Percentiles rank a stretch among this genome's conserved stretches.
phyloP scores from a whole-genome alignment of 2,329 filamentous ascomycete species.

The Fusarium camptoceras region DNA sequence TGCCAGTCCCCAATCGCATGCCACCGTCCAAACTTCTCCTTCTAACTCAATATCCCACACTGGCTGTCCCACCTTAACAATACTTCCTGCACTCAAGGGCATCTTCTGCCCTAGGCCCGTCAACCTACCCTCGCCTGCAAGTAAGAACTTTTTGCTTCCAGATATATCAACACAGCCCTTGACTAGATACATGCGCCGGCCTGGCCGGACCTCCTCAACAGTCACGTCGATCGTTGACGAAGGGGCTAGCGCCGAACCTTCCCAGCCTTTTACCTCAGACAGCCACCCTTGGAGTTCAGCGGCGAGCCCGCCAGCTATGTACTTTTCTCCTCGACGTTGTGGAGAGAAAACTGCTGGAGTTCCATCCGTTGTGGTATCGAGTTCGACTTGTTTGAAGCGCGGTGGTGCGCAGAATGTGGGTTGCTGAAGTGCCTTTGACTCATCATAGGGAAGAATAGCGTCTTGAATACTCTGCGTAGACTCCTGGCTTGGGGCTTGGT shows the following conservation, averaged over 20 bases:
- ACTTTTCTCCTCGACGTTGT: slow-evolving; percentile 52
- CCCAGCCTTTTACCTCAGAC: slow-evolving; percentile 55
- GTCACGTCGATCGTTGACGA: slow-evolving; percentile 41
- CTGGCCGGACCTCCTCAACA: slow-evolving; percentile 49
- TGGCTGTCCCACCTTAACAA: slow-evolving; percentile 52
- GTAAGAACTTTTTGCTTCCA: slow-evolving; percentile 45
- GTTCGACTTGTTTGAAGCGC: slow-evolving; percentile 53
- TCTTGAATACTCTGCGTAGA: slow-evolving; percentile 30
- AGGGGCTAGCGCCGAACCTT: slow-evolving; percentile 33
- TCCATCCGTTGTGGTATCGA: slow-evolving; percentile 37
- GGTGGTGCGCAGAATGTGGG: slow-evolving; percentile 55
- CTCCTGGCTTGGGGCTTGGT: slow-evolving; percentile 17
- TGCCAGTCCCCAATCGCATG: slow-evolving; percentile 53
- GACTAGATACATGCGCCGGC: slow-evolving; percentile 53
- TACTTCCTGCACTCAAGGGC: slow-evolving; percentile 46
- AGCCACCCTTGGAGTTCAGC: slow-evolving; percentile 56
- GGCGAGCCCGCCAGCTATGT: slow-evolving; percentile 54
- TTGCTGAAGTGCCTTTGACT: slow-evolving; percentile 45
- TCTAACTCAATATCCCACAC: slow-evolving; percentile 55
- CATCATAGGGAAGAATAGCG: slow-evolving; percentile 24
- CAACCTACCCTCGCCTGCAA: slow-evolving; percentile 55
- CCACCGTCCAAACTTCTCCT: slow-evolving; percentile 53
- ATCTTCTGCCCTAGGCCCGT: slow-evolving; percentile 51
- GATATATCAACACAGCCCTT: slow-evolving; percentile 25
- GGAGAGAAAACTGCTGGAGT: slow-evolving; percentile 52